Evolutionary conservation across 176 grass and related monocot species (phyloP), one percentile per base, ranked within the genome.

Genomic region (Hordeum marinum): DNA sequence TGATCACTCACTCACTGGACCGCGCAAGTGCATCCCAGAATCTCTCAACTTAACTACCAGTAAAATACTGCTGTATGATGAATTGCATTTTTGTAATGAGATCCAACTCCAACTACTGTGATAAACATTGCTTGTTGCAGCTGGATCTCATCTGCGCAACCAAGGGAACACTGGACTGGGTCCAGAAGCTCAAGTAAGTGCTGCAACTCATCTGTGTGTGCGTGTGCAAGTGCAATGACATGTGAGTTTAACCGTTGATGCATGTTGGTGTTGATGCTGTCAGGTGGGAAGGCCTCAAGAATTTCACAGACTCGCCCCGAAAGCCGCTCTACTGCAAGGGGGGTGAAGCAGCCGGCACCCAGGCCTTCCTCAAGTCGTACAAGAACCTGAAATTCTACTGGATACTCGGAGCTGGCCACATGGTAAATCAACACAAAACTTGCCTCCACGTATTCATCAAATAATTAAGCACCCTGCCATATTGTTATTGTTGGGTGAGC

Each of bases 301-400:
- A 64, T 27, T 94, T 97, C 80, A 79, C 74, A 67, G 76, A 31
- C 26, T 86, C 42, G 8, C 58, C 68, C 3, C 85, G 88, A 48
- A 78, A 77, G 67, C 84, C 95, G 35, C 65, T 97, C 27, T 90
- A 91, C 77, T 97, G 92, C 77, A 65, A 42, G 35, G 78, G 83
- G 24, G 74, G 80, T 68, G 79, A 70, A 65, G 72, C 69, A 72
- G 57, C 48, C 37, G 85, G 63, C 70, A 97, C 92, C 9, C 90
- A 91, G 40, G 95, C 88, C n/a, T 97, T 97, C 63, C 63, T 91
- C 20, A 97, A 90, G 81, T 91, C 92, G 10, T 91, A 97, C 84
- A 89, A 80, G 40, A 97, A 97, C 85, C 76, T 97, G 3, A 89
- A 92, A n/a, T 94, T 94, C 80, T 97, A 94, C 71, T 97, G 92